Base-by-base conservation (phyloP, 1,284 basidiomycete species). In the Wolfiporia cocos region DNA sequence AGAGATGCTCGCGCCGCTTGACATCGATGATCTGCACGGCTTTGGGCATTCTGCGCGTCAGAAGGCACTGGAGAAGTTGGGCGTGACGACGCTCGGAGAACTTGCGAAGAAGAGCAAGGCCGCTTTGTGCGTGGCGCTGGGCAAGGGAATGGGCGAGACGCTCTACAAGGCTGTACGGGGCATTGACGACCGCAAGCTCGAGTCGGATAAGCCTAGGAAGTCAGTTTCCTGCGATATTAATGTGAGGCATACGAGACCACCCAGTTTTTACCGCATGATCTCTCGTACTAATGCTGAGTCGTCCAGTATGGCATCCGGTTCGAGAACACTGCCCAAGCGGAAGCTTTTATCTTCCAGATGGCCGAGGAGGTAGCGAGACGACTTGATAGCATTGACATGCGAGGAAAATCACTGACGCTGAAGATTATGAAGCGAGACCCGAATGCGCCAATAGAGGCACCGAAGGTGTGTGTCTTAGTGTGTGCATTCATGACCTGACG, bases 221-320 rank as follows among this genome's bases (percentile, higher is more conserved):
- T 88, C 84, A 3, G 90, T 97, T 11, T 89, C 84, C 11, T 92
- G 87, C 40, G 92, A 95, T 59, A 90, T 95, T 54, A 96, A 92
- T 58, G 88, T 91, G 53, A 59, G 86, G 70, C 26, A n/a, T 22
- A 7, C n/a, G 11, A 11, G 26, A 26, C 28, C 28, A 9, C 28
- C 9, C 18, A 12, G 31, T 19, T 26, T 45, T 49, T 34, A 47
- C 50, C 45, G 41, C 44, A 28, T 33, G 47, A 15, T 22, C 3
- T 20, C 11, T 2, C 10, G 21, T 22, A 37, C 47, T 53, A 26
- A 50, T 44, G 19, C 19, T 26, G 17, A 29, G 34, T n/a, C n/a
- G n/a, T n/a, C n/a, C 43, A 93, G 89, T 99, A 98, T 62, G 95
- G 92, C 0, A 97, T 99, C 41, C 84, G 95, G 3, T 98, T 99